Evolutionary conservation across 768 basidiomycete genomes (phyloP).

Genomic region (Boletus rubropictus): DNA sequence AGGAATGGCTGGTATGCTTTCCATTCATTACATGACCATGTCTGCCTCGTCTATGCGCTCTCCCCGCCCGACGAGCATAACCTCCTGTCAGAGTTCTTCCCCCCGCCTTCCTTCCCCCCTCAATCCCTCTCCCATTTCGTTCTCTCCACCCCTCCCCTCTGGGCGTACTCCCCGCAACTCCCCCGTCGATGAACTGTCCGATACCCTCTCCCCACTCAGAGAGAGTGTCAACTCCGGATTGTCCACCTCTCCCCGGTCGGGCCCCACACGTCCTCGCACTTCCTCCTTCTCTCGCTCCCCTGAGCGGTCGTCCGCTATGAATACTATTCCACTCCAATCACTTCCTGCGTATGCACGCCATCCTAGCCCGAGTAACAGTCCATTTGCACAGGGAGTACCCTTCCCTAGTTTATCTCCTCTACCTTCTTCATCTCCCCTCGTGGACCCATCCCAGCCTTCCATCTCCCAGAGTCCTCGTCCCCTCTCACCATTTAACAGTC

Average conservation of each 20-base stretch:
- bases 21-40: background rate
- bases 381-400: constrained; percentile 8
- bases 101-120: constrained; percentile 23
- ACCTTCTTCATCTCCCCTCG: constrained; percentile 9
- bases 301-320: constrained; percentile 10
- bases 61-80: constrained; percentile 8
- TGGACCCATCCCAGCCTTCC: constrained; percentile 2
- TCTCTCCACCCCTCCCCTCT: background rate
- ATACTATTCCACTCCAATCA: background rate
- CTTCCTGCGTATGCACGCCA: constrained; percentile 6
- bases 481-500: constrained; percentile 7
- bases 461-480: background rate
- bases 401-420: constrained; percentile 11
- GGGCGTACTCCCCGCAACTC: constrained; percentile 6
- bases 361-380: constrained; percentile 7
- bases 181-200: constrained; percentile 9
- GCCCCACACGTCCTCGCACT: background rate
- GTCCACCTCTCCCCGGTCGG: background rate
- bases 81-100: constrained; percentile 11
- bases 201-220: constrained; percentile 16
- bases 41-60: constrained; percentile 8
- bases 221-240: constrained; percentile 9
- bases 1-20: constrained; percentile 6
- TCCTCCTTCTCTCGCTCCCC: constrained; percentile 16
- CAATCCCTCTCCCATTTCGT: constrained; percentile 14